phyloP scores from a whole-genome alignment of 1,139 yeast genomes.

The Geotrichum europaeum region DNA sequence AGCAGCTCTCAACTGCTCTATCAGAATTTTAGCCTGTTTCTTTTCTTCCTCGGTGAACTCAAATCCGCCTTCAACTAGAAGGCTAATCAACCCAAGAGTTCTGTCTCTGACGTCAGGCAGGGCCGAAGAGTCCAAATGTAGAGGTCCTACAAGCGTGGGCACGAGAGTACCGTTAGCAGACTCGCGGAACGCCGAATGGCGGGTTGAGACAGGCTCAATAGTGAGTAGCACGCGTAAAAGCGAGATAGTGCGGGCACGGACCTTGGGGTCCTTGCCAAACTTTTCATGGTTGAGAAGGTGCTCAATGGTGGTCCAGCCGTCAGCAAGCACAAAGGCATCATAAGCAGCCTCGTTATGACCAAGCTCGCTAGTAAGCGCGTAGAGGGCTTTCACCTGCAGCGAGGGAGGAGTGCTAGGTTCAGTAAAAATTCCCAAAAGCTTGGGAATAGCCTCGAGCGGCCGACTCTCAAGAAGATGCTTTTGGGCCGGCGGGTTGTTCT shows the following conservation, averaged over 20 bases:
- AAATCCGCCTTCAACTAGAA: conserved; percentile 36
- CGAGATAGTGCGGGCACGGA: conserved; percentile 12
- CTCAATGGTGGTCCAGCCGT: conserved; percentile 53
- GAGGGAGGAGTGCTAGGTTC: conserved; percentile 15
- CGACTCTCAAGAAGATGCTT: conserved; percentile 40
- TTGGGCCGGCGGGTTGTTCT: conserved; percentile 76
- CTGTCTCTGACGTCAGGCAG: conserved; percentile 11
- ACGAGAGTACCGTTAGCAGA: conserved; percentile 3
- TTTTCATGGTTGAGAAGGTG: background rate
- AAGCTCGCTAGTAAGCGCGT: conserved; percentile 70
- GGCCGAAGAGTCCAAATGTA: conserved; percentile 7
- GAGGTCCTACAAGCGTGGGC: conserved; percentile 8
- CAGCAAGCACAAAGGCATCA: conserved; percentile 45
- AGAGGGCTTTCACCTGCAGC: conserved; percentile 56
- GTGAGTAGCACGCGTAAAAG: conserved; percentile 16
- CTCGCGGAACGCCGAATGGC: conserved; percentile 10
- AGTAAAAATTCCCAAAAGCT: conserved; percentile 41
- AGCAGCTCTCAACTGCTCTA: conserved; percentile 28
- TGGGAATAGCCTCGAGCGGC: conserved; percentile 45
- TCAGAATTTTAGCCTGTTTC: conserved; percentile 38
- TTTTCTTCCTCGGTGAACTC: conserved; percentile 47
- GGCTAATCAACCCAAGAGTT: conserved; percentile 12
- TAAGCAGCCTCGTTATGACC: conserved; percentile 63
- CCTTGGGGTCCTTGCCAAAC: conserved; percentile 9
- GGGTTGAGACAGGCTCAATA: conserved; percentile 10